Evolutionary conservation across 2,329 filamentous ascomycete species (phyloP), one percentile per base, ranked within the genome.

Genomic region (Teratosphaeria pseudoeucalypti): DNA sequence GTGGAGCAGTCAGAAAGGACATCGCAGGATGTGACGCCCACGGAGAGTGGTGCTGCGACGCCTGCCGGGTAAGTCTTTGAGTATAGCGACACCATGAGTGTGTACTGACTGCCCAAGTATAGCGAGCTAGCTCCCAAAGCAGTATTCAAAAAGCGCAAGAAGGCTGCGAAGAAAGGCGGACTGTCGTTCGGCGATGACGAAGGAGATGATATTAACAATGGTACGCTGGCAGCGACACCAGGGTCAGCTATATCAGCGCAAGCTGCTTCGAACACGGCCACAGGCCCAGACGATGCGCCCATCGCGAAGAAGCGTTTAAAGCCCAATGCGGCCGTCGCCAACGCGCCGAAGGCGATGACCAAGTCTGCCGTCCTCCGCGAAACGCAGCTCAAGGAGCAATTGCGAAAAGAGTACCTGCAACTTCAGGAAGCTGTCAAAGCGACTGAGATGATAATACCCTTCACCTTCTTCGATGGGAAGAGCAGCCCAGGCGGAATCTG

Each of bases 391-490:
- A 82, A 89, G 63, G 90, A 94, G 67, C 75, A 82, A 14, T 76
- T 92, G 56, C 82, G 89, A 10, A 88, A 87, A 62, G 87, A 97
- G 70, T 99, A 96, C 68, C 73, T 95, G 54, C 79, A 79, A 10
- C 82, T 92, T 60, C 94, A 96, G 71, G 90, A 95, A 62, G 84
- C 86, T 0, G 88, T 97, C 65, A 96, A 95, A 76, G 84, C 85
- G 23, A 92, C 91, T 9, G 92, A 96, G 70, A 89, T 99, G 58
- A 81, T 88, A 16, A 87, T 99, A 34, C 94, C 94, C 0, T 99
- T 97, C 73, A 90, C 97, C 3, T 97, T 97, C 72, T 97, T 96
- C 76, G 92, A 97, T 66, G 94, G 94, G 16, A 90, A 90, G 26
- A 92, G 95, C 72, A 88, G 89, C 11, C 89, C 92, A 0, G 90